phyloP scores from a whole-genome alignment of 164 flowering plant genomes.

The Kingdonia uniflora region DNA sequence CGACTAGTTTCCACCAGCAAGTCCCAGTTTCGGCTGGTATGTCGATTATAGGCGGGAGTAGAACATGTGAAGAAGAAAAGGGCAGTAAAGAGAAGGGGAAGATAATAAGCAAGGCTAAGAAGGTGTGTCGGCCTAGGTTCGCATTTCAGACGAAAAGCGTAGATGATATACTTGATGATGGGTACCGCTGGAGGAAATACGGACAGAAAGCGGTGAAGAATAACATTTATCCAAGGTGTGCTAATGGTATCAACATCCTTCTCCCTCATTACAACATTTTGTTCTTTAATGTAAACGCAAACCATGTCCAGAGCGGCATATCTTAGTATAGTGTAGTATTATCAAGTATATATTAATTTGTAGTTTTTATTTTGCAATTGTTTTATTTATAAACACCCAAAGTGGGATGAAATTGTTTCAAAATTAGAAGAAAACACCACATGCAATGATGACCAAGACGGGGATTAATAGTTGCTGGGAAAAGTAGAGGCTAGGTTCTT shows the following conservation, averaged over 20 bases:
- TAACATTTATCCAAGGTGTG: constrained; percentile 55
- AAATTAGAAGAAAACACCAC: too few relatives aligned
- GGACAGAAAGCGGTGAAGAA: constrained; percentile 79
- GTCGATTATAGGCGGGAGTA: constrained; percentile 2
- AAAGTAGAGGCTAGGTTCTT: too few relatives aligned
- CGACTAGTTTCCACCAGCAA: constrained; percentile 4
- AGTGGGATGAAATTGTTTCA: too few relatives aligned
- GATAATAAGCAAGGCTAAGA: constrained; percentile 19
- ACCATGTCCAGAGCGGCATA: too few relatives aligned
- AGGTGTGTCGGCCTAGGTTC: constrained; percentile 42
- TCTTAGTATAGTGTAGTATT: too few relatives aligned
- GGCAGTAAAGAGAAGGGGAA: constrained; percentile 12
- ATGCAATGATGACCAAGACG: too few relatives aligned
- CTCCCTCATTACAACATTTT: too few relatives aligned
- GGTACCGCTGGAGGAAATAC: constrained; percentile 71
- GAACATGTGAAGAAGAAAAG: constrained; percentile 7
- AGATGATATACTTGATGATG: constrained; percentile 68
- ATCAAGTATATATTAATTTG: too few relatives aligned
- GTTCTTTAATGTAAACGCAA: too few relatives aligned
- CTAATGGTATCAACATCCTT: background rate
- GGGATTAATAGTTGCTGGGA: too few relatives aligned
- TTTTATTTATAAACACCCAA: too few relatives aligned
- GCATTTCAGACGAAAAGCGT: constrained; percentile 57
- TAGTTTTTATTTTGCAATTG: too few relatives aligned
- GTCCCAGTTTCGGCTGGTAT: background rate